Evolutionary conservation across 192 early-diverging fungal species (phyloP).

Genomic region (Entomortierella chlamydospora): DNA sequence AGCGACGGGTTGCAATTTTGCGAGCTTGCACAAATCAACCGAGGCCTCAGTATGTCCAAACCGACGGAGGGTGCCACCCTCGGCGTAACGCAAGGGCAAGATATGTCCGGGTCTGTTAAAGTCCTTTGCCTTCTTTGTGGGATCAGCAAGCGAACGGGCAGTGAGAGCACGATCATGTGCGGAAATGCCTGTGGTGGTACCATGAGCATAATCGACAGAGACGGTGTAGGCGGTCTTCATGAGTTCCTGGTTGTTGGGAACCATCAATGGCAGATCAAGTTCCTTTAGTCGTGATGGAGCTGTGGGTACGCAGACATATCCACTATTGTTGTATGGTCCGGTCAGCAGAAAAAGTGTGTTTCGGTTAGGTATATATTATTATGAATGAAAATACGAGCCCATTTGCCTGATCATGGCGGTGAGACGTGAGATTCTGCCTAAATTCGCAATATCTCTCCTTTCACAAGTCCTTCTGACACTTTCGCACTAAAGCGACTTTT

Average conservation of each 20-base stretch:
- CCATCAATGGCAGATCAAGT: conserved; percentile 94
- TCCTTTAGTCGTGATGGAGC: conserved; percentile 82
- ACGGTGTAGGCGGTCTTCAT: conserved; percentile 96
- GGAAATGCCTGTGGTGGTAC: conserved; percentile 96
- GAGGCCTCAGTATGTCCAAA: conserved; percentile 96
- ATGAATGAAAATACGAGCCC: too few species aligned
- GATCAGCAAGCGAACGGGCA: conserved; percentile 80
- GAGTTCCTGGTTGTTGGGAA: conserved; percentile 89
- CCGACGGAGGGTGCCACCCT: conserved; percentile 86
- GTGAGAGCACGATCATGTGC: conserved; percentile 91
- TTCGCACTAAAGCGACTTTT: too few species aligned
- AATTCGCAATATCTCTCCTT: too few species aligned
- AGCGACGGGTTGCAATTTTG: conserved; percentile 83
- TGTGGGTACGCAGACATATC: conserved; percentile 92
- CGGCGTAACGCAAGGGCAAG: conserved; percentile 87
- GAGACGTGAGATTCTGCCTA: too few species aligned
- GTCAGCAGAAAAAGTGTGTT: too few species aligned
- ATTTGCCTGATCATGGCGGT: background rate
- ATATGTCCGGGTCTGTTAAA: conserved; percentile 95
- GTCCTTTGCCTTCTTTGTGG: conserved; percentile 70
- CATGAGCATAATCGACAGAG: conserved; percentile 85
- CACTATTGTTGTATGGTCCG: conserved; percentile 75
- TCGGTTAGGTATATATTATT: too few species aligned
- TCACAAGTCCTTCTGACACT: too few species aligned
- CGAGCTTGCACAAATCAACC: conserved; percentile 88